A percentile compares a stretch with the other conserved stretches of the same genome.
These are phyloP conservation scores for Plantago major DNA, from an alignment of 257 asterid species.

Conservation along the genomic window DNA sequence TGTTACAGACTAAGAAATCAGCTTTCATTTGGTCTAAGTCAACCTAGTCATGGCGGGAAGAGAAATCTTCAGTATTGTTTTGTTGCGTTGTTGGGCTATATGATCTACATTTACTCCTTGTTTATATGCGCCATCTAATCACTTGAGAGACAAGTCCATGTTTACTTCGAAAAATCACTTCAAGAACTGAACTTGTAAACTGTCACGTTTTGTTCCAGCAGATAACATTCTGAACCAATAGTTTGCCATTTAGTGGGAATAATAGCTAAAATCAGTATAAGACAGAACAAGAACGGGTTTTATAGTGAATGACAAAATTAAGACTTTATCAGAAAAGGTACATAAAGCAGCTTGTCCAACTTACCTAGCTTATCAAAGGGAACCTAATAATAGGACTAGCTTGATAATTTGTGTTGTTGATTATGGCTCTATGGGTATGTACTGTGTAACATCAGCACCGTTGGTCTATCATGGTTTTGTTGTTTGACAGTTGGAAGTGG, in stretches of 20 bases:
- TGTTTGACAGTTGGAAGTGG: conserved; percentile 70
- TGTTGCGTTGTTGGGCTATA: background rate
- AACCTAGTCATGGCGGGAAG: conserved; percentile 2
- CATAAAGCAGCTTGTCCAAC: too few relatives aligned
- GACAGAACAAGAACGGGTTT: background rate
- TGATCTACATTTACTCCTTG: background rate
- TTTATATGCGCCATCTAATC: background rate
- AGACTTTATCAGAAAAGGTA: too few relatives aligned
- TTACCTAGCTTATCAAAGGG: too few relatives aligned
- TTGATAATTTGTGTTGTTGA: too few relatives aligned
- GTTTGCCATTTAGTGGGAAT: background rate
- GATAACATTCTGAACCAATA: background rate
- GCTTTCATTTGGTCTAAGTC: background rate
- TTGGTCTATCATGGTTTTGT: background rate
- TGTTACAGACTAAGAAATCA: background rate
- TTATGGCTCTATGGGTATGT: too few relatives aligned
- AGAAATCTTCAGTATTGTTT: conserved; percentile 9
- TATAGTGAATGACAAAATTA: too few relatives aligned
- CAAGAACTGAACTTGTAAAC: too few relatives aligned
- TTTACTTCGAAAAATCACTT: too few relatives aligned
- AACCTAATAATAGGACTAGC: too few relatives aligned
- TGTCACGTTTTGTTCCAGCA: too few relatives aligned
- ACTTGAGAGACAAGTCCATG: background rate
- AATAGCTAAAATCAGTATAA: background rate
- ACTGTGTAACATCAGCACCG: background rate